Conservation (phyloP, 805 yeast genomes). For the Zygoascus bituminiphila region DNA sequence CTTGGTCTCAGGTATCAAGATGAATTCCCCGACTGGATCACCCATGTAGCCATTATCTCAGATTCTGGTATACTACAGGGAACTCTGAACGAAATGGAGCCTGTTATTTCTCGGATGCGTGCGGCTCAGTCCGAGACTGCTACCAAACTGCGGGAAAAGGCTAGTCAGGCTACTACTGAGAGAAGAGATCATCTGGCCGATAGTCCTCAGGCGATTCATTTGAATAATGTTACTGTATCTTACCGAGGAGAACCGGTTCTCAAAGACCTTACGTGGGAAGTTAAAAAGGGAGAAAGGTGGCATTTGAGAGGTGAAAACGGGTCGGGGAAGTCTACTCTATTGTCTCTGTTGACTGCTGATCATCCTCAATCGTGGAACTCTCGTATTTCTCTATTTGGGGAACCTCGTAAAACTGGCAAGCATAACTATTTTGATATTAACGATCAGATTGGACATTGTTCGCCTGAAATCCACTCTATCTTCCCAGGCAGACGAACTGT, state of each 20-base stretch:
- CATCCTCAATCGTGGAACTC: conserved; percentile 95
- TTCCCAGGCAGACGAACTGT: conserved; percentile 54
- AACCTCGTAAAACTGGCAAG: conserved; percentile 63
- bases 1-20: conserved; percentile 76
- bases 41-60: conserved; percentile 59
- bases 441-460: conserved; percentile 69
- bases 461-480: conserved; percentile 90
- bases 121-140: conserved; percentile 17
- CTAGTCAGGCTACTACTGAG: conserved; percentile 3
- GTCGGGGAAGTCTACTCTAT: conserved; percentile 82
- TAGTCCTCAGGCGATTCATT: conserved; percentile 35
- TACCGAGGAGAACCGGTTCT: conserved; percentile 59
- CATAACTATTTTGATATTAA: conserved; percentile 74
- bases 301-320: conserved; percentile 88
- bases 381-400: conserved; percentile 54
- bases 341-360: conserved; percentile 81
- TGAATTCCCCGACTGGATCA: conserved; percentile 68
- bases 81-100: conserved; percentile 23
- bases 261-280: conserved; percentile 54
- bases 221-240: conserved; percentile 54
- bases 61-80: conserved; percentile 50
- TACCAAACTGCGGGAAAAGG: not conserved
- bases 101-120: conserved; percentile 20
- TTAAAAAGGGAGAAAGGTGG: conserved; percentile 72
- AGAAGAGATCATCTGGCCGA: not conserved